Evolutionary conservation across 2,329 filamentous ascomycete genomes (phyloP).

Genomic region (Septoria linicola): DNA sequence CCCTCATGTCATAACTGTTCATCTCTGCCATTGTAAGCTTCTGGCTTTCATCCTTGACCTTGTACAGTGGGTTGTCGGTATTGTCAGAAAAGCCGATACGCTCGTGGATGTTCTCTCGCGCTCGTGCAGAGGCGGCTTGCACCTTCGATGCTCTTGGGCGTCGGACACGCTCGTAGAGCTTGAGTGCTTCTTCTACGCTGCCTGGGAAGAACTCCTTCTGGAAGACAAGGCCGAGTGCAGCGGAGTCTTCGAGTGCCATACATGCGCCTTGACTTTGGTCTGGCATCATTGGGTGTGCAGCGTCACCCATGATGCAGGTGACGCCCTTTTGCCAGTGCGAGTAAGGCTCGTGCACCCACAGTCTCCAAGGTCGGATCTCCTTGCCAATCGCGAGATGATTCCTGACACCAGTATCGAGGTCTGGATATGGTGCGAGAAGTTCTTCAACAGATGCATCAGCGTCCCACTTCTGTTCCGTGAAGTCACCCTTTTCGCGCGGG

Average conservation of each 20-base stretch:
- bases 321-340: slow-evolving; percentile 54
- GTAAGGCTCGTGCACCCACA: slow-evolving; percentile 66
- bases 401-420: slow-evolving; percentile 59
- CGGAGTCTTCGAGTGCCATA: slow-evolving; percentile 67
- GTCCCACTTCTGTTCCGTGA: slow-evolving; percentile 61
- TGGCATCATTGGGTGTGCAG: slow-evolving; percentile 64
- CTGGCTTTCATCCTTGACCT: slow-evolving; percentile 60
- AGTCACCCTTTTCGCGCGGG: slow-evolving; percentile 60
- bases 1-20: slow-evolving; percentile 54
- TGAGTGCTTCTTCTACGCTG: slow-evolving; percentile 36
- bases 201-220: slow-evolving; percentile 46
- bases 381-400: slow-evolving; percentile 59
- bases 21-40: slow-evolving; percentile 69
- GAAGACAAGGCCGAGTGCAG: slow-evolving; percentile 62
- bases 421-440: slow-evolving; percentile 59
- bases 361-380: slow-evolving; percentile 64
- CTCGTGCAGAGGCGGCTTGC: slow-evolving; percentile 39
- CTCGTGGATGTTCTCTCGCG: slow-evolving; percentile 43
- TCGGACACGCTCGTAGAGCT: slow-evolving; percentile 40
- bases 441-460: slow-evolving; percentile 53
- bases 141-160: slow-evolving; percentile 42
- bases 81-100: slow-evolving; percentile 60
- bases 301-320: slow-evolving; percentile 63
- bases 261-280: slow-evolving; percentile 69
- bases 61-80: slow-evolving; percentile 56